These are phyloP conservation scores for Mollisiaceae sp. DNA, from an alignment of 2,329 filamentous ascomycete genomes.

Conservation along the genomic window DNA sequence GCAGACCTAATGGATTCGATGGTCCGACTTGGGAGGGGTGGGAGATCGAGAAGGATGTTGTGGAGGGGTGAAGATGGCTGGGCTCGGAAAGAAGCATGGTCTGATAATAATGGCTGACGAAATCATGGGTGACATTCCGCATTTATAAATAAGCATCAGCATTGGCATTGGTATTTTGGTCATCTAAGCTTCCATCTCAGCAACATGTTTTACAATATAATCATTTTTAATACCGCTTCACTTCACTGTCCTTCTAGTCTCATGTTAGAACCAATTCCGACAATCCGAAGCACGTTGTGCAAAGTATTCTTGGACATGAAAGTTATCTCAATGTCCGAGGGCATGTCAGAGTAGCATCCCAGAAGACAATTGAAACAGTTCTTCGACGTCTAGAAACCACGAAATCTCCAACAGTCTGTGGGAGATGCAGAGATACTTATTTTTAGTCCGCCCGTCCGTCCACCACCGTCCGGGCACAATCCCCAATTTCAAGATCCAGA, in stretches of 20 bases:
- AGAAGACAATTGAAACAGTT: not conserved
- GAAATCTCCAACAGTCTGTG: not conserved
- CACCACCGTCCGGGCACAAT: not conserved
- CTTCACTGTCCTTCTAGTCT: not conserved
- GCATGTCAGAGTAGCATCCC: not conserved
- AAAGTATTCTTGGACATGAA: not conserved
- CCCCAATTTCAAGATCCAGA: not conserved
- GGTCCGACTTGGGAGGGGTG: conserved; percentile 50
- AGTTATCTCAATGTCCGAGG: not conserved
- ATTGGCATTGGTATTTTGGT: conserved; percentile 4
- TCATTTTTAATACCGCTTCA: not conserved
- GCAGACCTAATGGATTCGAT: conserved; percentile 57
- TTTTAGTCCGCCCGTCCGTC: not conserved
- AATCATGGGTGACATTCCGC: not conserved
- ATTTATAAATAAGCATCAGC: not conserved
- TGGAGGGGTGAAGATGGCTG: conserved; percentile 31
- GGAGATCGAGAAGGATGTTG: conserved; percentile 35
- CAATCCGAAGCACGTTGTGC: too few species aligned
- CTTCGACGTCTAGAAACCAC: not conserved
- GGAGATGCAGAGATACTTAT: not conserved
- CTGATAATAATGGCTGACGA: not conserved
- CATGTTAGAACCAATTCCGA: too few species aligned
- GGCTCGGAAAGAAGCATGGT: not conserved
- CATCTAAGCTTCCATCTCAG: conserved; percentile 4
- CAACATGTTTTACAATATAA: not conserved